Evolutionary conservation across 1,139 yeast species (phyloP).

Genomic region (Suhomyces taliae): DNA sequence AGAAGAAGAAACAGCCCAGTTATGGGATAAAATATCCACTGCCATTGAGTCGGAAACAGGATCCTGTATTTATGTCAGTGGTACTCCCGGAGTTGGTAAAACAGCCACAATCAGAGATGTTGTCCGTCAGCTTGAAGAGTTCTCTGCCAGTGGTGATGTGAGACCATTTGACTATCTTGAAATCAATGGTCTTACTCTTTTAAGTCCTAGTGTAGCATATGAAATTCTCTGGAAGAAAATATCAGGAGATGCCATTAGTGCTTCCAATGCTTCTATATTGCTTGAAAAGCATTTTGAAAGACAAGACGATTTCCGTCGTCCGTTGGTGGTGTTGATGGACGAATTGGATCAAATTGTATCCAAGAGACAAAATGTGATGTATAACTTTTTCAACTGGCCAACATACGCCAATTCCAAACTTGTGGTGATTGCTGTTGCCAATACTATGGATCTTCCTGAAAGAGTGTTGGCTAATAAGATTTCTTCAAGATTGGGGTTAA

Average conservation of each 20-base stretch:
- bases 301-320: slow-evolving; percentile 28
- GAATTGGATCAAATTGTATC: slow-evolving; percentile 92
- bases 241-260: slow-evolving; percentile 59
- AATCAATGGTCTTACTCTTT: slow-evolving; percentile 84
- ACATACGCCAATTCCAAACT: slow-evolving; percentile 75
- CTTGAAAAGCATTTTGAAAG: slow-evolving; percentile 38
- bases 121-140: slow-evolving; percentile 58
- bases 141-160: slow-evolving; percentile 47
- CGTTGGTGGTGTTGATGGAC: slow-evolving; percentile 80
- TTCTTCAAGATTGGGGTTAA: slow-evolving; percentile 85
- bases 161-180: slow-evolving; percentile 72
- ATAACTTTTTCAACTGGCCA: slow-evolving; percentile 98
- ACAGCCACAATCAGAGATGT: slow-evolving; percentile 93
- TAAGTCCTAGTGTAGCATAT: slow-evolving; percentile 85
- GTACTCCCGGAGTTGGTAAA: slow-evolving; percentile 98
- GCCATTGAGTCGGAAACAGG: slow-evolving; percentile 77
- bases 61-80: slow-evolving; percentile 85
- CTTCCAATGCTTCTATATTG: slow-evolving; percentile 57
- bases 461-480: slow-evolving; percentile 83
- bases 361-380: slow-evolving; percentile 83
- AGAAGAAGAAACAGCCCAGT: slow-evolving; percentile 77
- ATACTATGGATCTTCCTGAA: slow-evolving; percentile 97
- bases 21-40: slow-evolving; percentile 70
- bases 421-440: slow-evolving; percentile 90
- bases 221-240: slow-evolving; percentile 79